Evolutionary conservation across 2,329 filamentous ascomycete species (phyloP).

Genomic region (Scortechinia acanthostroma): DNA sequence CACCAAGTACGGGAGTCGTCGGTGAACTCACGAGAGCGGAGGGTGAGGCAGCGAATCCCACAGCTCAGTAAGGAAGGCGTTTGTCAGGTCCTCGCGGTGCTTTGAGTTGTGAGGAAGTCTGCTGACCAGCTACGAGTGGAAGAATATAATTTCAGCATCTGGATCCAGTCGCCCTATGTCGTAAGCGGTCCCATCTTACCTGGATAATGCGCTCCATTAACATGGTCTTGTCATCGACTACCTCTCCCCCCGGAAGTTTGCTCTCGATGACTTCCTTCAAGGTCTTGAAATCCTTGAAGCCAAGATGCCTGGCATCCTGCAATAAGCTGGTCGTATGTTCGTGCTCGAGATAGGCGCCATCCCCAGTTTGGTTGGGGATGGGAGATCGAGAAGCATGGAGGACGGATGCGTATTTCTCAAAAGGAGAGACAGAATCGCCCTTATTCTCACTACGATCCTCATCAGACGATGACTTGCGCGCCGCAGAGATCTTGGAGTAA

Average conservation of each 20-base stretch:
- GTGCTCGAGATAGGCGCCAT: slow-evolving; percentile 2
- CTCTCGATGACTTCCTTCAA: slow-evolving; percentile 7
- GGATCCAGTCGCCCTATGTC: neutral
- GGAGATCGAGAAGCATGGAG: slow-evolving; percentile 2
- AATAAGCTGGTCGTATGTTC: slow-evolving; percentile 4
- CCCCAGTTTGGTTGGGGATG: neutral
- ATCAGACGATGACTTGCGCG: slow-evolving; percentile 1
- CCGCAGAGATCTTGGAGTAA: slow-evolving; percentile 1
- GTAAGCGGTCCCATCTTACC: neutral
- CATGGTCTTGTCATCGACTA: slow-evolving; percentile 8
- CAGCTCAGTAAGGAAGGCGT: slow-evolving; percentile 9
- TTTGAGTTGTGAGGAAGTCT: slow-evolving; percentile 7
- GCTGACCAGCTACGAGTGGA: slow-evolving; percentile 5
- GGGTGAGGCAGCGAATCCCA: slow-evolving; percentile 11
- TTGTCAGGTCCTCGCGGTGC: slow-evolving; percentile 8
- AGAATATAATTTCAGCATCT: too few relatives aligned
- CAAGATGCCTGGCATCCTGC: slow-evolving; percentile 8
- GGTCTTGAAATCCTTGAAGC: slow-evolving; percentile 10
- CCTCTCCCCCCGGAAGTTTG: slow-evolving; percentile 4
- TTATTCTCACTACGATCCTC: neutral
- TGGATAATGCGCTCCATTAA: slow-evolving; percentile 9
- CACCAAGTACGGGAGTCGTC: too few relatives aligned
- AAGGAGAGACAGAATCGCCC: neutral
- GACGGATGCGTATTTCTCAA: neutral
- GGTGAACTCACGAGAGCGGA: slow-evolving; percentile 4